Percentiles rank a stretch among this genome's conserved stretches.
These are phyloP conservation scores for Camelina neglecta DNA, from an alignment of 345 rosid genomes.

Conservation along the genomic window DNA sequence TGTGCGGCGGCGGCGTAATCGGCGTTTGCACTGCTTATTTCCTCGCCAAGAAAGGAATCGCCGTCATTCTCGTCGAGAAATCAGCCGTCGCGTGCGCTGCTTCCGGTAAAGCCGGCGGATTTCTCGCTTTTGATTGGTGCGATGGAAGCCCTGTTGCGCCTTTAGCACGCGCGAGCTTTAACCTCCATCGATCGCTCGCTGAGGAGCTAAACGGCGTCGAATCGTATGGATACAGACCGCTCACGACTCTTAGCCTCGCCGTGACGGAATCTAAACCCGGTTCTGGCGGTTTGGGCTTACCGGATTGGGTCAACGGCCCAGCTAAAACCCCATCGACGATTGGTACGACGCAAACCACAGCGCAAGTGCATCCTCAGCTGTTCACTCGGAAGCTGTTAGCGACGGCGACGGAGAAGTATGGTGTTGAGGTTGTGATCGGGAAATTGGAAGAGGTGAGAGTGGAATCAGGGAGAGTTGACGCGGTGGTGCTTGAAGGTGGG, in stretches of 20 bases:
- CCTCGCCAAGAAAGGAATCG: slow-evolving; percentile 69
- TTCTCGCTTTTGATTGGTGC: slow-evolving; percentile 91
- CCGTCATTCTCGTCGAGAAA: slow-evolving; percentile 77
- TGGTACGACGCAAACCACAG: slow-evolving; percentile 74
- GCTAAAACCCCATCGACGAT: slow-evolving; percentile 52
- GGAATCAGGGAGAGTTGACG: slow-evolving; percentile 54
- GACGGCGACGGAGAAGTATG: slow-evolving; percentile 62
- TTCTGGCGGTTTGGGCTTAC: slow-evolving; percentile 42
- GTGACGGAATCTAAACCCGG: slow-evolving; percentile 53
- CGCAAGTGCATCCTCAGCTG: slow-evolving; percentile 83
- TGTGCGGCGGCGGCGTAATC: slow-evolving; percentile 85
- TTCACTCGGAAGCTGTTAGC: slow-evolving; percentile 62
- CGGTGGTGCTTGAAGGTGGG: slow-evolving; percentile 72
- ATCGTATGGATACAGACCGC: slow-evolving; percentile 75
- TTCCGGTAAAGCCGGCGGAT: slow-evolving; percentile 92
- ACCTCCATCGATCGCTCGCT: slow-evolving; percentile 79
- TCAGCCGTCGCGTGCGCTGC: slow-evolving; percentile 87
- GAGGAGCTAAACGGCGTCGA: slow-evolving; percentile 71
- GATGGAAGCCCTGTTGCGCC: slow-evolving; percentile 64
- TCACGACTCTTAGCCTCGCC: slow-evolving; percentile 69
- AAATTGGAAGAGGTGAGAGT: slow-evolving; percentile 58
- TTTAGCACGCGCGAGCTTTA: slow-evolving; percentile 85
- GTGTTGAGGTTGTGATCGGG: slow-evolving; percentile 76
- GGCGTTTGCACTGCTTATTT: slow-evolving; percentile 92
- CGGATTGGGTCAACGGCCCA: slow-evolving; percentile 81